Percentiles rank a stretch among this genome's conserved stretches.
Evolutionary conservation across 495 filamentous ascomycete species (phyloP).

Genomic region (Podospora fimiseda): DNA sequence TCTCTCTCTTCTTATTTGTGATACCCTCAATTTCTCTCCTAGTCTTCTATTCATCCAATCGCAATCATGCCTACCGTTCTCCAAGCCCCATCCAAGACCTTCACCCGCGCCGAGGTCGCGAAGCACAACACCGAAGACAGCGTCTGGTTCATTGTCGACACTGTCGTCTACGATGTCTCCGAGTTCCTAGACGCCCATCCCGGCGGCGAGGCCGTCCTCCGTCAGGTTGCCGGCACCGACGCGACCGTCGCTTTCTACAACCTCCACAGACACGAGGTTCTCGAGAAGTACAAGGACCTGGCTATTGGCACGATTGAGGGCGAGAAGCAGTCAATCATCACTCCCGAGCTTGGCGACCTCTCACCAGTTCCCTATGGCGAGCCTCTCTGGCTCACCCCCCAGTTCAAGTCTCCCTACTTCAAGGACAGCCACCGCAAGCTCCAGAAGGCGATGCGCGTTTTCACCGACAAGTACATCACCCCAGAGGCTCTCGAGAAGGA

Average conservation of each 20-base stretch:
- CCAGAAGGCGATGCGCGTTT: constrained; percentile 65
- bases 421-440: constrained; percentile 66
- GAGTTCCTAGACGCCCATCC: constrained; percentile 91
- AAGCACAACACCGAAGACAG: constrained; percentile 79
- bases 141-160: constrained; percentile 77
- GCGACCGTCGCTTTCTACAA: constrained; percentile 88
- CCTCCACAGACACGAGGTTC: constrained; percentile 86
- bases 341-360: constrained; percentile 63
- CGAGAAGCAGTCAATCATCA: constrained; percentile 68
- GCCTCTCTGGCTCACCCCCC: constrained; percentile 70
- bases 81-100: constrained; percentile 37
- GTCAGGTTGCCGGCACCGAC: constrained; percentile 78
- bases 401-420: constrained; percentile 79
- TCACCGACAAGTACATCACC: constrained; percentile 61
- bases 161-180: constrained; percentile 85
- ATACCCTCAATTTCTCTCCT: background rate
- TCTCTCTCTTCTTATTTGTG: constrained; percentile 1
- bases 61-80: constrained; percentile 14
- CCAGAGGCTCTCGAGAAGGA: constrained; percentile 79
- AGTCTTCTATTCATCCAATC: background rate
- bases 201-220: constrained; percentile 74
- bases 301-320: constrained; percentile 68
- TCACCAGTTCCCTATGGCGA: constrained; percentile 75
- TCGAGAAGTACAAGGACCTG: constrained; percentile 67
- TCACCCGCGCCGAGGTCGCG: constrained; percentile 71